Percentiles rank a stretch among this genome's conserved stretches.
These are phyloP conservation scores for Ehretia macrophylla DNA, from an alignment of 257 asterid genomes.

Conservation along the genomic window DNA sequence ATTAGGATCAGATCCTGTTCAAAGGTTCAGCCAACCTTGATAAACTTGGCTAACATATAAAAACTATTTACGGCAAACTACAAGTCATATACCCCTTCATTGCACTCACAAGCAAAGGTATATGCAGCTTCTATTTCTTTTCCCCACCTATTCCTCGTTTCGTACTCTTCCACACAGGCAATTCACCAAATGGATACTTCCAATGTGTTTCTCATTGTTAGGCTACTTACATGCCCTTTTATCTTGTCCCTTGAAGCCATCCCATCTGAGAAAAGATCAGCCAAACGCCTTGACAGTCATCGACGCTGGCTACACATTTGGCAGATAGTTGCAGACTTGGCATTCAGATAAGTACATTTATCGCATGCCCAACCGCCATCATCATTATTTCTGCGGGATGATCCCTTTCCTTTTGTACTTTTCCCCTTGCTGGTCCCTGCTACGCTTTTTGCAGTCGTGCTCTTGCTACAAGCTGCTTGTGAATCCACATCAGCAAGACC, in stretches of 20 bases:
- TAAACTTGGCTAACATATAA: not conserved
- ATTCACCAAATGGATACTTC: no score
- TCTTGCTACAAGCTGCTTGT: constrained; percentile 39
- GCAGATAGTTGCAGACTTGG: constrained; percentile 32
- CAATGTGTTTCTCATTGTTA: no score
- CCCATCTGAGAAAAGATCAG: not conserved
- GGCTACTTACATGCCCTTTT: no score
- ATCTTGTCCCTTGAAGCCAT: no score
- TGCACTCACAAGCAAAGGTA: not conserved
- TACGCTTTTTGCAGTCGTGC: constrained; percentile 28
- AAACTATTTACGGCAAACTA: not conserved
- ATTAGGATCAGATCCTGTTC: no score
- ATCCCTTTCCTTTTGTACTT: constrained; percentile 42
- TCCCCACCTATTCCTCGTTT: not conserved
- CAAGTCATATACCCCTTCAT: not conserved
- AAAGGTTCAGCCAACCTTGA: no score
- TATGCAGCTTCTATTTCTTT: not conserved
- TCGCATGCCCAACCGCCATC: constrained; percentile 55
- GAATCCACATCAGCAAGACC: constrained; percentile 87
- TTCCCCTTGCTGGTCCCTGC: constrained; percentile 66
- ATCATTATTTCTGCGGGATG: constrained; percentile 34
- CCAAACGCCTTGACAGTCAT: constrained; percentile 4
- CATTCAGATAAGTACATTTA: constrained; percentile 39
- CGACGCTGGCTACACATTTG: constrained; percentile 38
- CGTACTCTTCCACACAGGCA: not conserved